Evolutionary conservation across 345 rosid genomes (phyloP).

Genomic region (Moricandia moricandioides): DNA sequence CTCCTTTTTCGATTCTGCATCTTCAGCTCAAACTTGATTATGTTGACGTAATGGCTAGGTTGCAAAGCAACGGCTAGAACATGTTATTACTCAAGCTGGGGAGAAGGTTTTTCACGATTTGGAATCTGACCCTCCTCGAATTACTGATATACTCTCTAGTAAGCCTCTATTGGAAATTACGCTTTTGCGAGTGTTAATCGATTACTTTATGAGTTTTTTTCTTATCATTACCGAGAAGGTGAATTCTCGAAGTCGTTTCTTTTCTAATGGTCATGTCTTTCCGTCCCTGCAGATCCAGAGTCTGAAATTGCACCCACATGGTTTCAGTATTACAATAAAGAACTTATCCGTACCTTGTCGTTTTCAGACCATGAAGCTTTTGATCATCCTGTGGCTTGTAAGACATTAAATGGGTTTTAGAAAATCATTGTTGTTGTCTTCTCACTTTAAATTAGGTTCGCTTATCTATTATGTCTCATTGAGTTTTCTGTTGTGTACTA

Average conservation of each 20-base stretch:
- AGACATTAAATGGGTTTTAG: slow-evolving; percentile 37
- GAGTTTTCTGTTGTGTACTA: slow-evolving; percentile 5
- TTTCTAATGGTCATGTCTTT: slow-evolving; percentile 15
- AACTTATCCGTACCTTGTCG: slow-evolving; percentile 66
- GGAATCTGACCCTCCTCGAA: slow-evolving; percentile 58
- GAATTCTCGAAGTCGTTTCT: background rate
- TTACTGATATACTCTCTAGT: slow-evolving; percentile 59
- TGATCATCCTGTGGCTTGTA: slow-evolving; percentile 98
- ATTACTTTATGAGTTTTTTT: background rate
- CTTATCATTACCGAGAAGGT: background rate
- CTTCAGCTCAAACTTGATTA: slow-evolving; percentile 19
- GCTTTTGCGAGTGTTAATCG: background rate
- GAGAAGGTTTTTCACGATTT: slow-evolving; percentile 57
- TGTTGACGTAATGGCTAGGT: slow-evolving; percentile 46
- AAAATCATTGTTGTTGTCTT: slow-evolving; percentile 1
- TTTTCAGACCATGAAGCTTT: slow-evolving; percentile 96
- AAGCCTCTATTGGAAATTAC: slow-evolving; percentile 34
- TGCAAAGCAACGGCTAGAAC: slow-evolving; percentile 71
- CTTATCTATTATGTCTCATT: slow-evolving; percentile 11
- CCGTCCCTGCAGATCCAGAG: slow-evolving; percentile 55
- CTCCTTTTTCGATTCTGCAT: background rate
- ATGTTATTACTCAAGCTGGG: slow-evolving; percentile 71
- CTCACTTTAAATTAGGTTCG: slow-evolving; percentile 12
- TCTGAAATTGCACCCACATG: slow-evolving; percentile 76
- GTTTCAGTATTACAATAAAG: slow-evolving; percentile 80